A percentile compares a stretch with the other conserved stretches of the same genome.
Conservation (phyloP, 495 filamentous ascomycete genomes). For the Penicillium dipodomyicola region DNA sequence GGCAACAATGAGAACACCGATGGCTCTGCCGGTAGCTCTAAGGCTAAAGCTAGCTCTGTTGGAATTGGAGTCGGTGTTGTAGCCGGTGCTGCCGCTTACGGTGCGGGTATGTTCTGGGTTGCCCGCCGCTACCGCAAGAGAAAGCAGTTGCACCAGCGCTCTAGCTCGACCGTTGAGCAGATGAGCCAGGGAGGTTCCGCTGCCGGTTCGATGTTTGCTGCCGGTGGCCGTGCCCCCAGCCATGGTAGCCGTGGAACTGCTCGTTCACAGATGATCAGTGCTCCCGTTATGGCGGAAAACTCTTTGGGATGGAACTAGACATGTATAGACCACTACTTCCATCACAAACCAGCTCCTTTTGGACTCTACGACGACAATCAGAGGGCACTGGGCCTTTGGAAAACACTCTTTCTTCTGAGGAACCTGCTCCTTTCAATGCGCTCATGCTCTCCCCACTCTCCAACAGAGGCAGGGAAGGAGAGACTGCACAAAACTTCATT, state of each 20-base stretch:
- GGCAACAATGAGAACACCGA: slow-evolving; percentile 35
- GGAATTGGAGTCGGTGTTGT: slow-evolving; percentile 78
- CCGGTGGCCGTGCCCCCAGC: slow-evolving; percentile 46
- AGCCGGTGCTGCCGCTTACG: slow-evolving; percentile 83
- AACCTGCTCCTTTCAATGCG: slow-evolving; percentile 9
- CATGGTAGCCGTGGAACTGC: slow-evolving; percentile 67
- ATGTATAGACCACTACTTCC: slow-evolving; percentile 5
- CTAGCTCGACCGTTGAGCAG: slow-evolving; percentile 57
- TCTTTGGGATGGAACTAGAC: slow-evolving; percentile 94
- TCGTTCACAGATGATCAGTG: slow-evolving; percentile 71
- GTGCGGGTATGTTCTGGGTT: slow-evolving; percentile 97
- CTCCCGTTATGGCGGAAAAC: slow-evolving; percentile 94
- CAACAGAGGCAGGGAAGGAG: slow-evolving; percentile 12
- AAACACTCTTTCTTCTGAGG: background rate
- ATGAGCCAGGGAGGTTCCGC: slow-evolving; percentile 44
- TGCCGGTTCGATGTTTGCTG: slow-evolving; percentile 34
- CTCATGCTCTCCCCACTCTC: slow-evolving; percentile 10
- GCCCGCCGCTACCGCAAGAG: slow-evolving; percentile 90
- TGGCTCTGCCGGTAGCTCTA: slow-evolving; percentile 50
- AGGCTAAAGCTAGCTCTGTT: slow-evolving; percentile 68
- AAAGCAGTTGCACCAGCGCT: slow-evolving; percentile 74
- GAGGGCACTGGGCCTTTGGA: slow-evolving; percentile 2
- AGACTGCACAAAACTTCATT: slow-evolving; percentile 32
- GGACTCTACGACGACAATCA: slow-evolving; percentile 6
- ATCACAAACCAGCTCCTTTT: background rate